Base-by-base conservation (phyloP, 2,329 filamentous ascomycete genomes). In the Calycina marina region DNA sequence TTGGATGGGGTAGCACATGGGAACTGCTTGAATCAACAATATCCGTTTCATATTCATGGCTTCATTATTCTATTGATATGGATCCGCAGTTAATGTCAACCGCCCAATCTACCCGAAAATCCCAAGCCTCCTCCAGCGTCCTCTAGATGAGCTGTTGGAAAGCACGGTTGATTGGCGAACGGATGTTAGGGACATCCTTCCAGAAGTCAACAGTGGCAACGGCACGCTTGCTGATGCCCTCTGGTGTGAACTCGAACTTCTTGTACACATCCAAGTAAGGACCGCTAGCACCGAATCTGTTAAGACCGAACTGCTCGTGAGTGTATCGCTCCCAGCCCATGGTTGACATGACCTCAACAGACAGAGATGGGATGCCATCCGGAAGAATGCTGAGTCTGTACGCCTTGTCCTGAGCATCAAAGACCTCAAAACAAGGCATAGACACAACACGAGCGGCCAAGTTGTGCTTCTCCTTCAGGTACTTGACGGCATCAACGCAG, bases 181-280 rank as follows among this genome's bases (percentile, higher is more conserved):
- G 84, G 54, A 94, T 69, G 64, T 88, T 86, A 57, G 81, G 66
- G 18, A 77, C 73, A 46, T 78, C 81, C 80, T 94, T 96, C 79
- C 85, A 98, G 76, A 94, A 98, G 57, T 96, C 76, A 53, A 96
- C 67, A 43, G 90, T 98, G 48, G 80, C 78, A 43, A 84, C 60
- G 40, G 88, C 90, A 52, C 90, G 85, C 80, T 96, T 94, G 64
- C 82, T 69, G 57, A 98, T 81, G 46, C 90, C 90, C 63, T 93
- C 88, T 33, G 90, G 82, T 30, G 88, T 98, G 69, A 98, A 96
- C 63, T 96, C 90, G 65, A 98, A 98, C 74, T 94, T 96, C 81
- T 82, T 79, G 73, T 98, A 98, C 40, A 98, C 85, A 53, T 96
- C 78, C 77, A 88, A 88, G 71, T 96, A 96, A 47, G 88, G 79